Evolutionary conservation across 2,329 filamentous ascomycete genomes (phyloP), one percentile per base, ranked within the genome.

Genomic region (Pestalotiopsis sp.): DNA sequence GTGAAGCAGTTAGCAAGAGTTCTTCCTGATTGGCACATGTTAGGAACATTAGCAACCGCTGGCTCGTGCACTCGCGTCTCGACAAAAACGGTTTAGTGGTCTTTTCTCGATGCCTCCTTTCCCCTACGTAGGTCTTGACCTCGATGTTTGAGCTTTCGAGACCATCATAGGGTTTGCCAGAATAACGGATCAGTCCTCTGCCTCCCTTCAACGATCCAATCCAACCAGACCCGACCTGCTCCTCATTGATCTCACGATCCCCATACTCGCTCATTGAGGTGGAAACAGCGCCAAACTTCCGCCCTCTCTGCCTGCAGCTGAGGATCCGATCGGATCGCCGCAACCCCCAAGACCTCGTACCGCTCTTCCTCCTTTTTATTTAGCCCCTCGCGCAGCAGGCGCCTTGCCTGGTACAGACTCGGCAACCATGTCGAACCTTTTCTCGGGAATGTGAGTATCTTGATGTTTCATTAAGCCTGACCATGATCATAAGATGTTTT

Each of bases 361-460:
- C 61, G 61, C 45, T 38, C 49, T 38, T 36, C 27, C 66, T n/a
- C 20, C 66, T 36, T 36, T 52, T 52, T 66, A 58, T 41, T 56
- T 67, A 36, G 59, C 66, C 49, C 39, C 25, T 57, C 49, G 66
- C 59, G 27, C 41, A 56, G 45, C 59, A 36, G 66, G 65, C 58
- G 41, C 49, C 56, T 63, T 25, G n/a, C 39, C 65, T 67, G 45
- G 45, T 66, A 25, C 64, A 58, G n/a, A 56, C 70, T 70, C 72
- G 72, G 71, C 73, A 74, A 81, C 75, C 77, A 89, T 89, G 86
- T 89, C 87, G 74, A 88, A 88, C 81, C 81, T 89, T 75, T 89
- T 89, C 78, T 89, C 86, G 75, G 86, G 87, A 80, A 89, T 89
- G 87, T 89, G 83, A 86, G 87, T 87, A 71, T 68, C 70, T 66